Percentiles rank a stretch among this genome's conserved stretches.
Evolutionary conservation across 2,329 filamentous ascomycete genomes (phyloP).

Genomic region (Calonectria leucothoes): DNA sequence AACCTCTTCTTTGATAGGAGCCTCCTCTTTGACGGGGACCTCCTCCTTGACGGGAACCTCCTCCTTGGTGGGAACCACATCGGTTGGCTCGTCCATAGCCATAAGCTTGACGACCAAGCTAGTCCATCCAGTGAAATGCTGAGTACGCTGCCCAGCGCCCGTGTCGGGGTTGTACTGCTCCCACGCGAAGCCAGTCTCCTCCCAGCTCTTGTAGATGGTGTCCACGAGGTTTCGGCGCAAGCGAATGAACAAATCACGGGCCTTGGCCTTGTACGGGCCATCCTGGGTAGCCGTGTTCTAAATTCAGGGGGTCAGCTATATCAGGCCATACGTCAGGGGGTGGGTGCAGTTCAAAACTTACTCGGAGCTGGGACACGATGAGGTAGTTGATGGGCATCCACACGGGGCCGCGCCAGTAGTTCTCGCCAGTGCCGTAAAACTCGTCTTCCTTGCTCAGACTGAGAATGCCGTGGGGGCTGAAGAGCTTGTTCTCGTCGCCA

Average conservation of each 20-base stretch:
- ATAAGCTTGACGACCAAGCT: slow-evolving; percentile 97
- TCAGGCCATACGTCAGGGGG: not conserved
- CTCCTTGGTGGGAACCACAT: slow-evolving; percentile 51
- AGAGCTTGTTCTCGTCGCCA: slow-evolving; percentile 85
- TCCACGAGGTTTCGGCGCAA: slow-evolving; percentile 88
- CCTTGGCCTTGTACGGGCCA: slow-evolving; percentile 76
- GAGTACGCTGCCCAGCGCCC: slow-evolving; percentile 91
- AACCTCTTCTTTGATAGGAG: not conserved
- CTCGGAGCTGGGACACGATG: slow-evolving; percentile 80
- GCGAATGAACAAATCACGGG: slow-evolving; percentile 78
- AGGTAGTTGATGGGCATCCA: slow-evolving; percentile 99
- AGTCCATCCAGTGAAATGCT: slow-evolving; percentile 99
- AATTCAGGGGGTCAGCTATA: slow-evolving; percentile 44
- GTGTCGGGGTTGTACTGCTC: slow-evolving; percentile 98
- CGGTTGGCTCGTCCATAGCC: slow-evolving; percentile 82
- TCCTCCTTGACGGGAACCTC: slow-evolving; percentile 45
- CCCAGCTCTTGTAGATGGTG: slow-evolving; percentile 90
- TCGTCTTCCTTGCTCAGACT: slow-evolving; percentile 87
- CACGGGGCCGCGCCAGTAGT: slow-evolving; percentile 95
- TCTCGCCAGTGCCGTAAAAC: slow-evolving; percentile 90
- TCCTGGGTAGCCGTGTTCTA: slow-evolving; percentile 72
- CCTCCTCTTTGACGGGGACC: not conserved
- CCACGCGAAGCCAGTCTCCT: slow-evolving; percentile 95
- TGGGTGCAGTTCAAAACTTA: slow-evolving; percentile 59
- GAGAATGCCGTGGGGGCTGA: slow-evolving; percentile 88